These are phyloP conservation scores for Emericellopsis terricola DNA, from an alignment of 495 filamentous ascomycete genomes.

Conservation along the genomic window DNA sequence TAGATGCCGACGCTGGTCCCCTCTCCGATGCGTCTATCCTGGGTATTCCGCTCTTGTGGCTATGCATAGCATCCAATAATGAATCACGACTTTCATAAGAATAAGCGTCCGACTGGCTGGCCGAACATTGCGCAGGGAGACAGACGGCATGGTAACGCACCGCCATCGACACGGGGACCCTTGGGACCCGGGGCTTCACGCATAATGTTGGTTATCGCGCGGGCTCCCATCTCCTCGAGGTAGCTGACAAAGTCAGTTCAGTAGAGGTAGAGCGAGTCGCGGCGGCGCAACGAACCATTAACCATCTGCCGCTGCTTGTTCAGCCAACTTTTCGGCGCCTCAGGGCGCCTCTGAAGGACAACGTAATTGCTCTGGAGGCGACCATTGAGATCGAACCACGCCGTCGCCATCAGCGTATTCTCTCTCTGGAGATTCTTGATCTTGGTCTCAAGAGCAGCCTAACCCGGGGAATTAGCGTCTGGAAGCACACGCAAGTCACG, in stretches of 20 bases:
- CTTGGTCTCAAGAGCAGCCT: slow-evolving; percentile 40
- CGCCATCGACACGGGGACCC: too few species aligned
- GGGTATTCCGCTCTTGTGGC: too few species aligned
- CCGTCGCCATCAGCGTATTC: slow-evolving; percentile 66
- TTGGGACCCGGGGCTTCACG: too few species aligned
- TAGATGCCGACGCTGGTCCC: too few species aligned
- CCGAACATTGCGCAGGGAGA: too few species aligned
- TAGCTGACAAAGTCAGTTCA: slow-evolving; percentile 13
- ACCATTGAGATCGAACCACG: slow-evolving; percentile 80
- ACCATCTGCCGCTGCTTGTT: slow-evolving; percentile 71
- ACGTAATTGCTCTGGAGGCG: slow-evolving; percentile 81
- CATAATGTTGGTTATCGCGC: too few species aligned
- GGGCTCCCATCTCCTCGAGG: slow-evolving; percentile 27
- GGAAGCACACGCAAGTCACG: neutral
- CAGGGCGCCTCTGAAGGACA: slow-evolving; percentile 50
- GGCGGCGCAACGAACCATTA: slow-evolving; percentile 23
- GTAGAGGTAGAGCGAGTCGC: slow-evolving; percentile 1
- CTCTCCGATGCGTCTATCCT: too few species aligned
- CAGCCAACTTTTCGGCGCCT: slow-evolving; percentile 75
- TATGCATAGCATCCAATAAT: too few species aligned
- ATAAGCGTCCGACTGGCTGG: too few species aligned
- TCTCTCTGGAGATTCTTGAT: slow-evolving; percentile 64
- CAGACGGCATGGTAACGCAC: too few species aligned
- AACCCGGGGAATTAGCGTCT: too few species aligned
- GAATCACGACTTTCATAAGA: too few species aligned